A percentile compares a stretch with the other conserved stretches of the same genome.
Conservation (phyloP, 306 rosid genomes). For the Ormosia semicastrata region DNA sequence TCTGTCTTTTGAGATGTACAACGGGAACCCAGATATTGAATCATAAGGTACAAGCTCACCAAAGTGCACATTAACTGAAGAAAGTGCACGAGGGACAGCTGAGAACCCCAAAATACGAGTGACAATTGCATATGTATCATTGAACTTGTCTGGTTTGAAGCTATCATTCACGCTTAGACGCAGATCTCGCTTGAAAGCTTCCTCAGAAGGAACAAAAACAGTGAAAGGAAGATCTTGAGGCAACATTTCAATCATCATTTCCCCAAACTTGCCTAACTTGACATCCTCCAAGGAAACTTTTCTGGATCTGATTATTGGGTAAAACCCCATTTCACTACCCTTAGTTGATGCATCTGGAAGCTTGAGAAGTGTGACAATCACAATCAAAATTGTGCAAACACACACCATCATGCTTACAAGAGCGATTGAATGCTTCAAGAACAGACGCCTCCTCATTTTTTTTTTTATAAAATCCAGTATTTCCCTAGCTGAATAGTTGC, state of each 20-base stretch:
- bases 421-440: constrained; percentile 51
- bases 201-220: constrained; percentile 74
- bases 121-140: constrained; percentile 66
- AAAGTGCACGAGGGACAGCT: constrained; percentile 54
- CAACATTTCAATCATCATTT: constrained; percentile 83
- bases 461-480: not conserved
- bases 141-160: constrained; percentile 50
- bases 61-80: constrained; percentile 41
- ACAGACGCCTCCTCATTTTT: constrained; percentile 43
- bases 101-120: constrained; percentile 79
- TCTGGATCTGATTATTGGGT: constrained; percentile 32
- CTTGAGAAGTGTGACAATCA: constrained; percentile 42
- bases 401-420: constrained; percentile 46
- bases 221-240: constrained; percentile 86
- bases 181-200: constrained; percentile 70
- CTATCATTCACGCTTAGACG: constrained; percentile 42
- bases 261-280: constrained; percentile 50
- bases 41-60: constrained; percentile 56
- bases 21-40: constrained; percentile 71
- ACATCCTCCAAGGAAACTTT: constrained; percentile 23
- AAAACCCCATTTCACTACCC: constrained; percentile 27
- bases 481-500: not conserved
- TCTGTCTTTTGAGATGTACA: constrained; percentile 53
- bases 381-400: constrained; percentile 45
- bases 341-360: constrained; percentile 57